Conservation (phyloP, 768 basidiomycete genomes). For the Collybia sp. region DNA sequence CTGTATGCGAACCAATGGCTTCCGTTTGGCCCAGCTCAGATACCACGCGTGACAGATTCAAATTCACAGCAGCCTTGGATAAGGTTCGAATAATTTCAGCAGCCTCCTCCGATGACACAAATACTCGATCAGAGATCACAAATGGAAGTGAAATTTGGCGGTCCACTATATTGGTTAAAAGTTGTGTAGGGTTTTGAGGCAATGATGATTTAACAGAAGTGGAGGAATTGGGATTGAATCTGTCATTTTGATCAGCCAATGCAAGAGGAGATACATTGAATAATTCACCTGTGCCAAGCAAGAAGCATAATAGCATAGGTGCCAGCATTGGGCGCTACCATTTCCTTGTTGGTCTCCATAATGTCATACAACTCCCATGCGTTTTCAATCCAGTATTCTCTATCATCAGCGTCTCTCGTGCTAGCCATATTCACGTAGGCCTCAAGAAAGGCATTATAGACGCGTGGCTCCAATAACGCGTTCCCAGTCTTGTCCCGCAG, state of each 20-base stretch:
- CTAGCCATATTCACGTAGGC: constrained; percentile 60
- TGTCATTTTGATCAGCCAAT: constrained; percentile 11
- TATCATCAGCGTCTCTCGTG: constrained; percentile 36
- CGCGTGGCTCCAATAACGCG: constrained; percentile 31
- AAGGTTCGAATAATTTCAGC: constrained; percentile 48
- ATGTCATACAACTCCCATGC: constrained; percentile 55
- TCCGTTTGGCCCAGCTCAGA: constrained; percentile 54
- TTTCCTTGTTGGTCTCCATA: constrained; percentile 47
- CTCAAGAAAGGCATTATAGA: constrained; percentile 67
- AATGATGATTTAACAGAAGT: constrained; percentile 11
- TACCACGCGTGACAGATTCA: constrained; percentile 45
- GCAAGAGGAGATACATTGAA: not conserved
- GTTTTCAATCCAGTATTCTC: constrained; percentile 55
- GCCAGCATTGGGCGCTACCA: constrained; percentile 42
- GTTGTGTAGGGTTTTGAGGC: constrained; percentile 15
- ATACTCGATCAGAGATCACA: constrained; percentile 54
- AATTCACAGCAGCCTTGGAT: constrained; percentile 55
- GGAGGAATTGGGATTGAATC: constrained; percentile 33
- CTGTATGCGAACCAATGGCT: constrained; percentile 28
- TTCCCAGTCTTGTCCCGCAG: constrained; percentile 36
- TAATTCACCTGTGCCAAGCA: constrained; percentile 46
- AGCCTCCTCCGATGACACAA: constrained; percentile 52
- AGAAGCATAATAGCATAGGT: constrained; percentile 72
- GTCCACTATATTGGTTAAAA: constrained; percentile 42
- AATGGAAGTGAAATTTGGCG: constrained; percentile 44